Conservation (phyloP, 1,284 basidiomycete genomes). For the Pyrrhoderma noxium region DNA sequence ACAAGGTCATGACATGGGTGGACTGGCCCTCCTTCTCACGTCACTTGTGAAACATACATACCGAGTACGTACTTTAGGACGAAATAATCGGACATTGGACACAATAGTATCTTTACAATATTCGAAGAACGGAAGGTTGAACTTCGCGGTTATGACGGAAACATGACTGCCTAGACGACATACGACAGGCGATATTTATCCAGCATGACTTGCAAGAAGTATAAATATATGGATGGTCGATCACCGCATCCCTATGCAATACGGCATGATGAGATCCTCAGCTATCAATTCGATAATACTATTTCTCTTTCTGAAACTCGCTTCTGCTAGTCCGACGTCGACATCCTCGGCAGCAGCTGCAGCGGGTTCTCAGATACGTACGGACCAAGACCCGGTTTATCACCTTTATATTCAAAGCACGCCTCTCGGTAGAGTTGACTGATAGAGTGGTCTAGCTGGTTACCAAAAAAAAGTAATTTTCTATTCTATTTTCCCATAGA, state of each 20-base stretch:
- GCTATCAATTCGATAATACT: not conserved
- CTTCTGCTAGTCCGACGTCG: slow-evolving; percentile 27
- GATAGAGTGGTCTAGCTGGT: slow-evolving; percentile 30
- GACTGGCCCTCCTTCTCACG: too few relatives aligned
- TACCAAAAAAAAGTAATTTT: not conserved
- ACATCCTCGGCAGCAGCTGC: slow-evolving; percentile 38
- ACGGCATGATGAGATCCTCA: slow-evolving; percentile 9
- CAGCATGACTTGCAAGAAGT: too few relatives aligned
- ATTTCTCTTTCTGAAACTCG: not conserved
- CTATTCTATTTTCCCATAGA: slow-evolving; percentile 1
- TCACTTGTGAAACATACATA: too few relatives aligned
- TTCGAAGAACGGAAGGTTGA: not conserved
- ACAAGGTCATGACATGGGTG: too few relatives aligned
- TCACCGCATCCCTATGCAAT: not conserved
- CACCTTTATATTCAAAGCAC: slow-evolving; percentile 50
- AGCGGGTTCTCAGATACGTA: slow-evolving; percentile 47
- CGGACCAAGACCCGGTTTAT: slow-evolving; percentile 46
- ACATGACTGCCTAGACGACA: not conserved
- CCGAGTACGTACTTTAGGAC: too few relatives aligned
- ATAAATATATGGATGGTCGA: too few relatives aligned
- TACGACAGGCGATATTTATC: too few relatives aligned
- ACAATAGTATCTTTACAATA: not conserved
- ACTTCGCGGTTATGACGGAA: slow-evolving; percentile 8
- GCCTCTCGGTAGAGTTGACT: slow-evolving; percentile 27
- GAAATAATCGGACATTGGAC: too few relatives aligned